Base-by-base conservation (phyloP, 768 basidiomycete species). In the Podaxis sp. region DNA sequence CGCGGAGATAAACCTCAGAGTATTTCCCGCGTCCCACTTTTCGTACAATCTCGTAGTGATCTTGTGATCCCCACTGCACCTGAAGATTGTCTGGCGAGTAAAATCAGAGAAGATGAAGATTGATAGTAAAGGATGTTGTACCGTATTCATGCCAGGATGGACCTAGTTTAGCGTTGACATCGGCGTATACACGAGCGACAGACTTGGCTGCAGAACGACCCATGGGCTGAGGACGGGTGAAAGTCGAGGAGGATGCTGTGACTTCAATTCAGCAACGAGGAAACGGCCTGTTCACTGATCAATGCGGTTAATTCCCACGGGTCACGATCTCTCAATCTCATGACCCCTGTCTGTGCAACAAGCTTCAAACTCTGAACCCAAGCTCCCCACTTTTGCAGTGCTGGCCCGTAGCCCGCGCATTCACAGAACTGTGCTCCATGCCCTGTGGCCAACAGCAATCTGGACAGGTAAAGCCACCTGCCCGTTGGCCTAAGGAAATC, bases 21-120 rank as follows among this genome's bases (percentile, higher is more conserved):
- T 96, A 96, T 74, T 98, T 98, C 64, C 95, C 95, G 65, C 95
- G 79, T 24, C 95, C 95, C 7, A 98, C 95, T 78, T 98, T 98
- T 63, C 95, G 84, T 38, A 98, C 94, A 73, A 98, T 96, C 78
- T 98, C 95, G 71, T 98, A 98, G 76, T 96, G 93, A 77, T 97
- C 95, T 78, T 98, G 95, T 5, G 90, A 85, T 58, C 95, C 95
- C 95, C 95, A 98, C 69, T 95, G 92, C n/a, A 98, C 92, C 76
- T 95, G 93, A 12, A 98, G 83, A 75, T 95, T 96, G 82, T 98
- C 93, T 94, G 72, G 64, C 69, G 65, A 66, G 53, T 64, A 65
- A 66, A 67, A 51, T 65, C 49, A 70, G 66, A 65, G 68, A 62
- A 71, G 69, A 67, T 64, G 33, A 63, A 49, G 58, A 61, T 54